Evolutionary conservation across 2,329 filamentous ascomycete species (phyloP).

Genomic region (Colletotrichum lentis): DNA sequence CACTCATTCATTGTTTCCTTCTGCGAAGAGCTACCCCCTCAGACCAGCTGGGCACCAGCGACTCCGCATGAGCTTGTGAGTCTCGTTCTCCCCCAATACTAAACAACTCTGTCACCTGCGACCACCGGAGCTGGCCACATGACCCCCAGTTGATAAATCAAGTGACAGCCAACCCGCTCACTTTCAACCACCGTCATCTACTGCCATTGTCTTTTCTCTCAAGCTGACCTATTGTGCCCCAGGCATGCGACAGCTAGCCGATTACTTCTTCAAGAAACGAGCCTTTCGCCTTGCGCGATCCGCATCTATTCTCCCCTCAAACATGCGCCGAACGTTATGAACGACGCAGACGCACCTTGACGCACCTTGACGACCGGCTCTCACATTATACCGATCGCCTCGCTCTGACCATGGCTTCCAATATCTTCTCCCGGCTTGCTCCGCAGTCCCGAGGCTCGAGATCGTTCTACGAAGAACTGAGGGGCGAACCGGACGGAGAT

Average conservation of each 20-base stretch:
- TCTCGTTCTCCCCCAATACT: slow-evolving; percentile 1
- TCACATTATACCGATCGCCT: neutral
- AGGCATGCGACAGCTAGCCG: neutral
- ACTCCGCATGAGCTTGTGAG: slow-evolving; percentile 15
- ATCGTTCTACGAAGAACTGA: slow-evolving; percentile 61
- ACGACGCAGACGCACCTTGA: neutral
- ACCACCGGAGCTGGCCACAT: slow-evolving; percentile 11
- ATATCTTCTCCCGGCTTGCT: slow-evolving; percentile 57
- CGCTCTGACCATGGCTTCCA: slow-evolving; percentile 53
- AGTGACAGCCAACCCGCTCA: slow-evolving; percentile 2
- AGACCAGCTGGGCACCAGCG: neutral
- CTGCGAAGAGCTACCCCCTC: neutral
- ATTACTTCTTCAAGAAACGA: neutral
- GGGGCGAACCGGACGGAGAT: slow-evolving; percentile 50
- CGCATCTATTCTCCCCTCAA: neutral
- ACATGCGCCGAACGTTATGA: slow-evolving; percentile 21
- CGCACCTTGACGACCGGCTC: neutral
- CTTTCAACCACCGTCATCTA: neutral
- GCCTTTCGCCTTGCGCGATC: neutral
- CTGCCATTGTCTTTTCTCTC: neutral
- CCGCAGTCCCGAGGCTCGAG: slow-evolving; percentile 47
- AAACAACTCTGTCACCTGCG: slow-evolving; percentile 23
- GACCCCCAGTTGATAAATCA: slow-evolving; percentile 5
- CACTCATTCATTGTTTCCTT: neutral
- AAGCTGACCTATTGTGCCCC: neutral